Evolutionary conservation across 1,284 basidiomycete species (phyloP), one percentile per base, ranked within the genome.

Genomic region (Lentinus polychrous): DNA sequence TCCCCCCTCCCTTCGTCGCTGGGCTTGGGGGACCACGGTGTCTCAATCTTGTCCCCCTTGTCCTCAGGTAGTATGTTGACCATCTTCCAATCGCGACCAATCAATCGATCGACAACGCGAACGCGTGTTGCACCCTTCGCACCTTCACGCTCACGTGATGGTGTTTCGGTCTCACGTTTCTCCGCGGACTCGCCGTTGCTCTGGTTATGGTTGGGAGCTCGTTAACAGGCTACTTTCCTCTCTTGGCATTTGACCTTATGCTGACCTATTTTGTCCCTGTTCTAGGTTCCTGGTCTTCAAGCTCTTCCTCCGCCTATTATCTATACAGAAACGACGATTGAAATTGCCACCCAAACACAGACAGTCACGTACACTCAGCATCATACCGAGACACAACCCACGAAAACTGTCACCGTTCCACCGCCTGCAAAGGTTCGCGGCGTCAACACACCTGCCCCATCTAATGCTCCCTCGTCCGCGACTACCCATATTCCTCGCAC

Each of bases 1-100:
- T 69, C 68, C 55, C 61, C 59, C 68, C 70, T 70, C 72, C 78
- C 80, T 81, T 83, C 82, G 82, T 85, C 80, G 81, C 83, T 77
- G 82, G 84, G 84, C 82, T 83, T 79, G 82, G 84, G 86, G 85
- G 84, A 83, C 78, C 75, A 73, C 76, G 78, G 81, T 79, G 70
- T 74, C 75, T 71, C 69, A 73, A 59, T 65, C 72, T 76, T 75
- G 80, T 84, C 82, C 82, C 83, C 83, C 82, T 80, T 67, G 79
- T 81, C 79, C 76, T 67, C 39, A 61, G 62, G 65, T 67, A 70
- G 65, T 68, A 69, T 74, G 70, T 68, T 71, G 71, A 69, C 68
- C 70, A 66, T 67, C 64, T 64, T 53, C 46, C 48, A 43, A 41
- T 43, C 46, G n/a, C 24, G 20, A 23, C 34, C 15, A 15, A 18